Percentiles rank a stretch among this genome's conserved stretches.
Conservation (phyloP, 345 rosid species). For the Aurinia saxatilis region DNA sequence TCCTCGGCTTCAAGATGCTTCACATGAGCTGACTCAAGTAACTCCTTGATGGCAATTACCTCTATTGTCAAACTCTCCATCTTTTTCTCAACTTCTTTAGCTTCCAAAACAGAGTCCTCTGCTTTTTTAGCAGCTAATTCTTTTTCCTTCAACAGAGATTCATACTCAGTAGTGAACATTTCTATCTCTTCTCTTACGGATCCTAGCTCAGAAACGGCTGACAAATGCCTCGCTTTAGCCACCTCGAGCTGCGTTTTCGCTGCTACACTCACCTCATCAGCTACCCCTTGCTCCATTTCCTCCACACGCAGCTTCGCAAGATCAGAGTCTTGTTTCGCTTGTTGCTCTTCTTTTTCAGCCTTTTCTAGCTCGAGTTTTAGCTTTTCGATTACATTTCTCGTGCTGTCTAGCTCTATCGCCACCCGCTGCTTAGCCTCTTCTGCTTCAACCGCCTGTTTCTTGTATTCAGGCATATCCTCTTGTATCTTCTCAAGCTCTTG, state of each 20-base stretch:
- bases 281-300: slow-evolving; percentile 91
- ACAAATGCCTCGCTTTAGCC: slow-evolving; percentile 69
- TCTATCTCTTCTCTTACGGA: slow-evolving; percentile 59
- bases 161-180: slow-evolving; percentile 45
- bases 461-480: slow-evolving; percentile 58
- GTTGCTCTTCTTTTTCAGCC: slow-evolving; percentile 84
- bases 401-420: slow-evolving; percentile 62
- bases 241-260: slow-evolving; percentile 89
- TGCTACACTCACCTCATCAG: slow-evolving; percentile 72
- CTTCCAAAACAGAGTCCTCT: slow-evolving; percentile 51
- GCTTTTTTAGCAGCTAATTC: slow-evolving; percentile 58
- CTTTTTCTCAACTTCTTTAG: slow-evolving; percentile 72
- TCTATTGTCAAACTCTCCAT: slow-evolving; percentile 77
- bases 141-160: slow-evolving; percentile 47
- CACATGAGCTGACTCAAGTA: slow-evolving; percentile 77
- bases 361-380: slow-evolving; percentile 77
- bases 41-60: slow-evolving; percentile 64
- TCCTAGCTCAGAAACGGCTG: slow-evolving; percentile 70
- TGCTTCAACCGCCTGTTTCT: slow-evolving; percentile 46
- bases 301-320: slow-evolving; percentile 78
- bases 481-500: slow-evolving; percentile 69
- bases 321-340: slow-evolving; percentile 92
- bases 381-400: slow-evolving; percentile 63
- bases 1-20: slow-evolving; percentile 87
- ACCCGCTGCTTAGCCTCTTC: slow-evolving; percentile 55